Evolutionary conservation across 1,284 basidiomycete genomes (phyloP).

Genomic region (Anthracocystis setariae): DNA sequence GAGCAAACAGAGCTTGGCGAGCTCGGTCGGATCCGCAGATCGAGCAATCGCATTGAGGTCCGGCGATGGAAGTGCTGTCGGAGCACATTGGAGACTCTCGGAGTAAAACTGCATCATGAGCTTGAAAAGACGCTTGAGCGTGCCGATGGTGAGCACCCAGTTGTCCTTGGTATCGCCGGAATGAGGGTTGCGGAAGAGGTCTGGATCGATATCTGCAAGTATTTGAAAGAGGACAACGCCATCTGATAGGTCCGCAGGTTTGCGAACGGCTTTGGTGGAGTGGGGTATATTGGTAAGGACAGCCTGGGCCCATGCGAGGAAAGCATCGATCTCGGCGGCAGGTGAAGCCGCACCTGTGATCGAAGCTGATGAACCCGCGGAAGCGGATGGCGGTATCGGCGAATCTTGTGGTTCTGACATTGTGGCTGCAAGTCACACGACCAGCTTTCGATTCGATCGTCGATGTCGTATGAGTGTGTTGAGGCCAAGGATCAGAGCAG

Average conservation of each 20-base stretch:
- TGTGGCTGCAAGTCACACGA: too few relatives aligned
- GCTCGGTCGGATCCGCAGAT: slow-evolving; percentile 75
- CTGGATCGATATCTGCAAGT: slow-evolving; percentile 72
- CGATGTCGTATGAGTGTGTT: too few relatives aligned
- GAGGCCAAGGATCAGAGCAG: not conserved
- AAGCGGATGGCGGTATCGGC: not conserved
- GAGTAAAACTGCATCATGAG: slow-evolving; percentile 81
- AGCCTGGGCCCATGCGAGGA: slow-evolving; percentile 49
- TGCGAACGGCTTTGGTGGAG: slow-evolving; percentile 12
- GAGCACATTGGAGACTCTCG: slow-evolving; percentile 38
- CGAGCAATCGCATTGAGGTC: slow-evolving; percentile 75
- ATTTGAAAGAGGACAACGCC: slow-evolving; percentile 58
- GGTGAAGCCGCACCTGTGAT: slow-evolving; percentile 2
- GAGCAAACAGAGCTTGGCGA: slow-evolving; percentile 80
- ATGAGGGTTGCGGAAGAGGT: slow-evolving; percentile 74
- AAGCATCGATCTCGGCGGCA: slow-evolving; percentile 46
- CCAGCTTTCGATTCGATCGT: too few relatives aligned
- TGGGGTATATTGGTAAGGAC: slow-evolving; percentile 25
- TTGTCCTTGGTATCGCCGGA: slow-evolving; percentile 73
- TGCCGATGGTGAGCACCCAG: slow-evolving; percentile 86
- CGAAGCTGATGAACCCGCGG: slow-evolving; percentile 10
- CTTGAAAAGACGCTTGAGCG: slow-evolving; percentile 84
- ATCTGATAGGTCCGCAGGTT: slow-evolving; percentile 51
- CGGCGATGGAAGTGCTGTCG: slow-evolving; percentile 38
- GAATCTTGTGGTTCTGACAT: slow-evolving; percentile 21